Evolutionary conservation across 768 basidiomycete genomes (phyloP).

Genomic region (Leccinum incarnatum): DNA sequence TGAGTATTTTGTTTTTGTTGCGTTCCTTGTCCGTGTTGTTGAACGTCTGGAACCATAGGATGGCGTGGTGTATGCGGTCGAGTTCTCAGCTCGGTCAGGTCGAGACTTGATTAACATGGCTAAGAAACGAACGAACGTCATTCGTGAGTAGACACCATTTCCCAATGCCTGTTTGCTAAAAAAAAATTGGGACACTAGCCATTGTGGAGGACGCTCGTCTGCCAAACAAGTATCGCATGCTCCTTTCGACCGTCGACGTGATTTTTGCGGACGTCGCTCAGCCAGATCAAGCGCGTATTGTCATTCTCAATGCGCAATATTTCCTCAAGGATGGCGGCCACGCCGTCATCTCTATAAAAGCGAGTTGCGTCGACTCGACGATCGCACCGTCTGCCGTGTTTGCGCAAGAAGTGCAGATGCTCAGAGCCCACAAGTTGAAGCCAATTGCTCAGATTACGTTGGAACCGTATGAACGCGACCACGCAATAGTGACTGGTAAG

Average conservation of each 20-base stretch:
- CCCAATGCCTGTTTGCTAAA: not conserved
- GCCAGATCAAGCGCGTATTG: constrained; percentile 98
- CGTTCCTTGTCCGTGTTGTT: constrained; percentile 3
- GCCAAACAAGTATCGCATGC: constrained; percentile 97
- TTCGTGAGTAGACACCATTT: constrained; percentile 58
- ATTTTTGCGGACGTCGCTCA: constrained; percentile 99
- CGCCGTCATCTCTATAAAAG: constrained; percentile 96
- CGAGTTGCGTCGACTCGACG: constrained; percentile 98
- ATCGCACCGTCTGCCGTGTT: constrained; percentile 87
- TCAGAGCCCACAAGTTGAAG: constrained; percentile 81
- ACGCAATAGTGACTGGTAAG: constrained; percentile 86
- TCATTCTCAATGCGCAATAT: constrained; percentile 86
- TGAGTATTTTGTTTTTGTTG: constrained; percentile 36
- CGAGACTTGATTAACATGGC: constrained; percentile 99
- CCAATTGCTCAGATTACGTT: constrained; percentile 94
- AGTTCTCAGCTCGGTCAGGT: constrained; percentile 95
- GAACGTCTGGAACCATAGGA: constrained; percentile 50
- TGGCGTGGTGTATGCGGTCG: constrained; percentile 96
- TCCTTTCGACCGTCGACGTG: constrained; percentile 91
- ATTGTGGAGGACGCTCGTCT: constrained; percentile 97
- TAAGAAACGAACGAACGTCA: constrained; percentile 98
- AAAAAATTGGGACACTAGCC: constrained; percentile 42
- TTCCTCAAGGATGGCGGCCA: constrained; percentile 96
- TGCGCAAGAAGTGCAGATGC: constrained; percentile 76
- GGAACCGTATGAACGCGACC: constrained; percentile 89